phyloP scores from a whole-genome alignment of 441 rosid species.

The Daphne laureola region DNA sequence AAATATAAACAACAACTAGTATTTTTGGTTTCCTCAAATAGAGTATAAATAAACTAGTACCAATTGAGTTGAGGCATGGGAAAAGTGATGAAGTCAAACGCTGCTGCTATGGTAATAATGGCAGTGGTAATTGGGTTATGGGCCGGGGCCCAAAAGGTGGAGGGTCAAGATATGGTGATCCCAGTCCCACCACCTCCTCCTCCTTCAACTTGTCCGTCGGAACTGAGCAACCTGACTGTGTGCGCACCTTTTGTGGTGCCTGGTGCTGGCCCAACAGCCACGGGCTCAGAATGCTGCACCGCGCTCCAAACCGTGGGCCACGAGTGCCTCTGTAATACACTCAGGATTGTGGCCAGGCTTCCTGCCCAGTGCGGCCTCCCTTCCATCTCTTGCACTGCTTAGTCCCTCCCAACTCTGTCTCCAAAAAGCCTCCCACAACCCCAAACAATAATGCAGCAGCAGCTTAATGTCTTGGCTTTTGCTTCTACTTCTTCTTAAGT shows the following conservation, averaged over 20 bases:
- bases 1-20: no score
- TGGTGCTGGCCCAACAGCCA: slow-evolving; percentile 19
- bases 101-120: no score
- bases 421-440: no score
- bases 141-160: slow-evolving; percentile 10
- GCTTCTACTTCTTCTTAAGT: no score
- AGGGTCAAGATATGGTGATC: slow-evolving; percentile 10
- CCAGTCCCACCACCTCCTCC: no score
- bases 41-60: no score
- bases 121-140: slow-evolving; percentile 8
- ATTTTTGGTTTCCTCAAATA: no score
- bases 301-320: slow-evolving; percentile 34
- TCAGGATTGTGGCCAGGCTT: slow-evolving; percentile 41
- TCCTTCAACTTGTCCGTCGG: slow-evolving; percentile 22
- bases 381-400: slow-evolving; percentile 27
- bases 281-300: slow-evolving; percentile 27
- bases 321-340: slow-evolving; percentile 56
- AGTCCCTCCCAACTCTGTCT: neutral
- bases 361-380: slow-evolving; percentile 46
- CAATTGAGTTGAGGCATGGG: no score
- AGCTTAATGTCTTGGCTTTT: no score
- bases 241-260: slow-evolving; percentile 52
- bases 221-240: slow-evolving; percentile 32
- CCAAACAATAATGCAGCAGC: no score
- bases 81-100: neutral